Evolutionary conservation across 306 rosid genomes (phyloP), one percentile per base, ranked within the genome.

Genomic region (Quercus suber): DNA sequence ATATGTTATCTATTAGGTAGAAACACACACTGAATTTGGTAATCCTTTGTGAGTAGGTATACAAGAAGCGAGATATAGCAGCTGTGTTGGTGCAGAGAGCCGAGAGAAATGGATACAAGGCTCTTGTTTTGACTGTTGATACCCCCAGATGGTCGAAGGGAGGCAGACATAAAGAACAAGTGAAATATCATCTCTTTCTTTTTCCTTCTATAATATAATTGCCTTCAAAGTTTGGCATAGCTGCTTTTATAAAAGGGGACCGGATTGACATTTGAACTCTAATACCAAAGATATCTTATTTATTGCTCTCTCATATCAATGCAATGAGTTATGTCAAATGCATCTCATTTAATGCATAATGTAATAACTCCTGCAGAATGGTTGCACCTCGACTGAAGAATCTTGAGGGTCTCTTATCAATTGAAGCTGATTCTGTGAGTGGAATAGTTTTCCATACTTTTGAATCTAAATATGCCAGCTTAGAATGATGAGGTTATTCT

Each of bases 141-240:
- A 59, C 71, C 57, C 93, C 93, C 12, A 79, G 84, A 65, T 83
- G 96, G 96, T 77, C 80, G 93, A 81, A 89, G 93, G 77, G 96
- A 91, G 79, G 90, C 91, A 56, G 96, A 89, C 86, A 89, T 86
- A 72, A 85, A 83, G 79, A 91, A 89, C 79, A 88, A 82, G 93
- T 91, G 78, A 77, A 33, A 56, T 52, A 11, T 71, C 2, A 18
- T 63, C 60, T 74, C 51, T 57, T 1, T 71, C 9, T 10, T 61
- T 71, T 67, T 53, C 28, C 25, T 65, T 53, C 19, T 25, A 2
- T 35, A 19, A 19, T 67, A 14, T 60, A 20, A 6, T 72, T 72
- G 21, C 35, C 55, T 61, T 52, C 19, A 58, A 41, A 45, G 11
- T 31, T 45, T 65, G 28, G 19, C 21, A 7, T 35, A 33, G 25